Evolutionary conservation across 2,329 filamentous ascomycete species (phyloP), one percentile per base, ranked within the genome.

Genomic region (Fusarium albosuccineum): DNA sequence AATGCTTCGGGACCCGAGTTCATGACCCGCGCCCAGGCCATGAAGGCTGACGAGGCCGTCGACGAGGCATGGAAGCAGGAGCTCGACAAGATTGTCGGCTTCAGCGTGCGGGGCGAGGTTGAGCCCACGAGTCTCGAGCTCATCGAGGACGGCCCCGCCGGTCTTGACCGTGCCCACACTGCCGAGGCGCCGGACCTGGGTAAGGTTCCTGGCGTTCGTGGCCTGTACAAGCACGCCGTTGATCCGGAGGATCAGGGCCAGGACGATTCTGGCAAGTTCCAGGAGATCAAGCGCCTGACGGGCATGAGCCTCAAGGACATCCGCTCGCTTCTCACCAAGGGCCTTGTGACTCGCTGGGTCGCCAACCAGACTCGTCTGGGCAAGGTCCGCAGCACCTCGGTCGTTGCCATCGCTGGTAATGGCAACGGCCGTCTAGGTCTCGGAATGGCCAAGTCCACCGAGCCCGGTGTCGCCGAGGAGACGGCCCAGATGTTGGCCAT

Each of bases 331-430:
- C 83, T 87, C 60, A 82, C 87, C 67, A 97, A 97, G 85, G 84
- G 86, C 48, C 81, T 99, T 46, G 91, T 97, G 46, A 75, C 76
- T 5, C 92, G 95, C 74, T 80, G 81, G 40, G 96, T 99, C 61
- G 84, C 88, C 68, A 98, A 99, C 81, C 95, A 98, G 85, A 98
- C 96, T 22, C 92, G 95, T 83, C 89, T 99, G 80, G 96, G 96
- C 77, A 99, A 98, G 85, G 91, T 99, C 62, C 86, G 86, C 70
- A 92, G 91, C 78, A 74, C 85, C 40, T 97, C 95, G 74, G 85
- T 89, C 72, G 82, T 98, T 64, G 89, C 89, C 40, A 89, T 97
- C 70, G 94, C 94, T 6, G 96, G 96, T 53, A 97, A 98, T 80
- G 87, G 89, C 60, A 87, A 96, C 70, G 96, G 96, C 14, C 86